Evolutionary conservation across 2,329 filamentous ascomycete genomes (phyloP).

Genomic region (Fusarium zealandicum): DNA sequence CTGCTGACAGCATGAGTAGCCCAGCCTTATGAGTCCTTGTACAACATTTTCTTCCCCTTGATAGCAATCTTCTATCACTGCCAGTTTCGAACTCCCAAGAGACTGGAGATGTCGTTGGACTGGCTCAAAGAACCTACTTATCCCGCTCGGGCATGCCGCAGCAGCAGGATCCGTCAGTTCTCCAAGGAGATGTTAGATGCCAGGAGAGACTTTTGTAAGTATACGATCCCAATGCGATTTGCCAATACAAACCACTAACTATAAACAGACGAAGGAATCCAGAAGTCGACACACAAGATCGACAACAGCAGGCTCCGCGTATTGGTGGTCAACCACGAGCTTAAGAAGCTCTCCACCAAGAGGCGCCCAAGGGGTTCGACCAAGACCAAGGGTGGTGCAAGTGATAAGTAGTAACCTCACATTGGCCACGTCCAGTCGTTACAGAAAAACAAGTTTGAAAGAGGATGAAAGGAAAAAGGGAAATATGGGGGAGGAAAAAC

Average conservation of each 20-base stretch:
- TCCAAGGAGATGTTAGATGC: conserved; percentile 45
- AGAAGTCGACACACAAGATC: conserved; percentile 43
- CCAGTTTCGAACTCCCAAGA: conserved; percentile 52
- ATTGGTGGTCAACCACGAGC: conserved; percentile 50
- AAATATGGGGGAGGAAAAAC: conserved; percentile 18
- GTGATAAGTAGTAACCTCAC: conserved; percentile 35
- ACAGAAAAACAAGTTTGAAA: conserved; percentile 13
- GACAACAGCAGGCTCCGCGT: conserved; percentile 45
- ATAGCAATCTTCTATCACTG: conserved; percentile 51
- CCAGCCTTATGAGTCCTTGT: conserved; percentile 40
- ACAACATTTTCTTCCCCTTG: conserved; percentile 48
- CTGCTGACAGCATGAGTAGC: conserved; percentile 26
- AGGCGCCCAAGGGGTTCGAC: conserved; percentile 39
- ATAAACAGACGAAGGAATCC: conserved; percentile 43
- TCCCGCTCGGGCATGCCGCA: conserved; percentile 37
- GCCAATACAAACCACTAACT: conserved; percentile 26
- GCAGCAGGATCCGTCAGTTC: conserved; percentile 40
- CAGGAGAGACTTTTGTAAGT: conserved; percentile 49
- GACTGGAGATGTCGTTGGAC: conserved; percentile 49
- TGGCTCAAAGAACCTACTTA: conserved; percentile 46
- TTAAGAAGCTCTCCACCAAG: conserved; percentile 50
- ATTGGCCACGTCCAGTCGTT: conserved; percentile 29
- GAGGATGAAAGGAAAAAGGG: conserved; percentile 7
- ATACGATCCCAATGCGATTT: background rate
- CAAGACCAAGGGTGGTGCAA: conserved; percentile 39